Conservation (phyloP, 2,329 filamentous ascomycete genomes). For the Ilyonectria mors-panacis region DNA sequence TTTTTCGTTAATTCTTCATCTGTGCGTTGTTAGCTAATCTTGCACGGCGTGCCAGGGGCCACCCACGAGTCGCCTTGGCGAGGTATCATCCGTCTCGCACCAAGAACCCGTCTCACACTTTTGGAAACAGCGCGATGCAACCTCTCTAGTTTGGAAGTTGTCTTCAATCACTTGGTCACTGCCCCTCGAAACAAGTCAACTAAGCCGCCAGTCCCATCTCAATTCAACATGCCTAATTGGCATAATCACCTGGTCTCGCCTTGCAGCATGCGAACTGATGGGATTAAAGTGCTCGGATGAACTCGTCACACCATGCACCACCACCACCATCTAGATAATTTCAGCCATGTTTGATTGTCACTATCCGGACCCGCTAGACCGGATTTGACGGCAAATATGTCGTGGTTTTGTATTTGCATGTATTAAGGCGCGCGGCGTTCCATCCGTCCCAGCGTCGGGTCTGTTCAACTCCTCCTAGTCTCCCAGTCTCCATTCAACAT, state of each 20-base stretch:
- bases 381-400: neutral
- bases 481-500: too few species aligned
- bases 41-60: neutral
- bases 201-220: neutral
- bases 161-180: neutral
- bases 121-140: conserved; percentile 10
- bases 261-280: neutral
- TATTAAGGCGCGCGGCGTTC: neutral
- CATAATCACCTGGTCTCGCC: neutral
- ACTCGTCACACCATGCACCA: neutral
- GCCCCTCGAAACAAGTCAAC: conserved; percentile 1
- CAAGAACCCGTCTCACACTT: neutral
- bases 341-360: neutral
- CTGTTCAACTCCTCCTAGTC: neutral
- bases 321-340: neutral
- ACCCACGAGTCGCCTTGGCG: neutral
- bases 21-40: neutral
- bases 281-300: neutral
- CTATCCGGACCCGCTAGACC: neutral
- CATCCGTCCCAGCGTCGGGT: neutral
- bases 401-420: neutral
- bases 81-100: neutral
- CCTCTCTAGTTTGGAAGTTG: neutral
- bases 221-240: neutral
- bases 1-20: neutral